Percentiles rank a stretch among this genome's conserved stretches.
phyloP scores from a whole-genome alignment of 169 alveolate species.

The Babesia gibsoni region DNA sequence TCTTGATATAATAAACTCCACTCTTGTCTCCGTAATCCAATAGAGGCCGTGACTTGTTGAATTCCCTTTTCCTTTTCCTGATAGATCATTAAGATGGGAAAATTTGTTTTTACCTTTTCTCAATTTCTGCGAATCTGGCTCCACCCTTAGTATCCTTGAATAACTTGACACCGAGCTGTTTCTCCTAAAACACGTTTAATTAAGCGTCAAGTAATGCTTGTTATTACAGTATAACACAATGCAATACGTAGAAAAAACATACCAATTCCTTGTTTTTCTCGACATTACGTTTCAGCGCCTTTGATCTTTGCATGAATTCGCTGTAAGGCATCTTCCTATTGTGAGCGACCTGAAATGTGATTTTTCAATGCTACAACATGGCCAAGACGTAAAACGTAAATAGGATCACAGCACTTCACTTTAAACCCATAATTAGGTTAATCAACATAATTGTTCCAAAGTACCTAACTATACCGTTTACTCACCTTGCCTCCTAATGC shows the following conservation, averaged over 20 bases:
- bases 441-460: too few relatives aligned
- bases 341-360: conserved; percentile 35
- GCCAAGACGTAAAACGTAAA: too few relatives aligned
- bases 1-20: conserved; percentile 34
- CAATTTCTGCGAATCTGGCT: conserved; percentile 39
- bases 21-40: conserved; percentile 13
- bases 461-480: too few relatives aligned
- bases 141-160: conserved; percentile 56
- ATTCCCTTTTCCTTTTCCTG: conserved; percentile 40
- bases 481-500: conserved; percentile 67
- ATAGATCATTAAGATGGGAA: too few relatives aligned
- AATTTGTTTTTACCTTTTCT: conserved; percentile 28
- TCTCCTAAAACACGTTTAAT: conserved; percentile 19
- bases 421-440: too few relatives aligned
- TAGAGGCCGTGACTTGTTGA: conserved; percentile 34
- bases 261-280: conserved; percentile 63
- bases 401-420: too few relatives aligned
- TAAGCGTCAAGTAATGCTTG: neutral
- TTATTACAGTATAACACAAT: conserved; percentile 21
- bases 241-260: conserved; percentile 11
- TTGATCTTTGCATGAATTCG: conserved; percentile 65
- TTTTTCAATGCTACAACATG: too few relatives aligned
- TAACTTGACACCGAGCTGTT: conserved; percentile 58
- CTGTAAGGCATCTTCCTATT: conserved; percentile 69
- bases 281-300: conserved; percentile 64